phyloP scores from a whole-genome alignment of 306 rosid genomes.

The Calophaca sinica region DNA sequence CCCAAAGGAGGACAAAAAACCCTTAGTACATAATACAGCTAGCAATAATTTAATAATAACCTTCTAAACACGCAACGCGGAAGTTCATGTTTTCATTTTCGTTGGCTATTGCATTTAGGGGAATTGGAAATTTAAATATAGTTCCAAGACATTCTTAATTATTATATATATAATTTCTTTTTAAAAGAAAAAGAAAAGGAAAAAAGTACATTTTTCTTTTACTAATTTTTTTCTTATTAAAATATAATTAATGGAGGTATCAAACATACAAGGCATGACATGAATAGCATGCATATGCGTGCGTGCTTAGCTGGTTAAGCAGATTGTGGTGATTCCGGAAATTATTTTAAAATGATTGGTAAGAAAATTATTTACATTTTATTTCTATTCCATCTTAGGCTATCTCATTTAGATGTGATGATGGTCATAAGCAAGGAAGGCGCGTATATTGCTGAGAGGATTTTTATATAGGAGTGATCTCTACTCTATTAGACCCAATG shows the following conservation, averaged over 20 bases:
- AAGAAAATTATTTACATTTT: neutral
- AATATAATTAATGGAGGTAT: no score
- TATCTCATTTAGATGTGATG: conserved; percentile 1
- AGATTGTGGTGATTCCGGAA: neutral
- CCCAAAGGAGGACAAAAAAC: neutral
- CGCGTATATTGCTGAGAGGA: neutral
- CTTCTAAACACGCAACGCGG: neutral
- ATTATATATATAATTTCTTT: no score
- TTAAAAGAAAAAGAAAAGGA: no score
- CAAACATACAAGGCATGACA: no score
- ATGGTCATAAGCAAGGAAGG: conserved; percentile 3
- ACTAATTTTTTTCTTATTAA: no score
- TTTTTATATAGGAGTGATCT: no score
- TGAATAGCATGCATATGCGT: no score
- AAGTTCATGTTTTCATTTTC: neutral
- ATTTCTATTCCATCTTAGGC: neutral
- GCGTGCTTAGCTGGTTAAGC: neutral
- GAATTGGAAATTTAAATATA: no score
- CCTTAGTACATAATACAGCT: neutral
- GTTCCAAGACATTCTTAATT: neutral
- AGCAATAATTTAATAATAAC: no score
- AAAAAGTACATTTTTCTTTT: no score
- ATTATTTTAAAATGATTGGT: neutral
- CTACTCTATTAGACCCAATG: no score
- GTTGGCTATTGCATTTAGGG: neutral